Conservation (phyloP, 345 rosid genomes). For the Citrus reticulata region DNA sequence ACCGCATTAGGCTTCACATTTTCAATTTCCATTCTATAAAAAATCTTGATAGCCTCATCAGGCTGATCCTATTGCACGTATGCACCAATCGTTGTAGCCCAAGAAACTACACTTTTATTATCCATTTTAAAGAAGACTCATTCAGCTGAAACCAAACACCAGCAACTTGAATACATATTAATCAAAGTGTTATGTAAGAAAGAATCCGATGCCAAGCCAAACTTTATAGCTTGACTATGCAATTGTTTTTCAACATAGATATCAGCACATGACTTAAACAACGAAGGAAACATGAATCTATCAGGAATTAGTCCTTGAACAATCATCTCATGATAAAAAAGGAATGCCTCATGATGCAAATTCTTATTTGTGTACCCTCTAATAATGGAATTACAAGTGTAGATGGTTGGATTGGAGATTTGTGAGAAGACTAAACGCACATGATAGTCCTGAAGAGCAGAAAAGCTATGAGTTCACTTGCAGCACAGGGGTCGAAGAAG, state of each 20-base stretch:
- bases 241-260: constrained; percentile 5
- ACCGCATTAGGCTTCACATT: not conserved
- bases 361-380: constrained; percentile 21
- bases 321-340: constrained; percentile 11
- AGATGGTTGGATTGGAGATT: constrained; percentile 5
- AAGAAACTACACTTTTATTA: constrained; percentile 17
- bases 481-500: not conserved
- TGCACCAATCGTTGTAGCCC: constrained; percentile 22
- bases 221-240: constrained; percentile 19
- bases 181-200: constrained; percentile 23
- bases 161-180: constrained; percentile 18
- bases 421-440: constrained; percentile 15
- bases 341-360: not conserved
- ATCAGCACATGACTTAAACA: constrained; percentile 17
- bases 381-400: constrained; percentile 15
- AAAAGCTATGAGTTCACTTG: not conserved
- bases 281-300: constrained; percentile 21
- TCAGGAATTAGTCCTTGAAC: constrained; percentile 12
- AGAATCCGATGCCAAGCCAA: constrained; percentile 21
- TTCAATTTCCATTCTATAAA: constrained; percentile 1
- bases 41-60: constrained; percentile 1
- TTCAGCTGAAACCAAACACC: constrained; percentile 16
- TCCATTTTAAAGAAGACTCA: constrained; percentile 13
- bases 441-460: not conserved
- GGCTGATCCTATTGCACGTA: constrained; percentile 14